Conservation (phyloP, 2,329 filamentous ascomycete species). For the Nigrospora sphaerica region DNA sequence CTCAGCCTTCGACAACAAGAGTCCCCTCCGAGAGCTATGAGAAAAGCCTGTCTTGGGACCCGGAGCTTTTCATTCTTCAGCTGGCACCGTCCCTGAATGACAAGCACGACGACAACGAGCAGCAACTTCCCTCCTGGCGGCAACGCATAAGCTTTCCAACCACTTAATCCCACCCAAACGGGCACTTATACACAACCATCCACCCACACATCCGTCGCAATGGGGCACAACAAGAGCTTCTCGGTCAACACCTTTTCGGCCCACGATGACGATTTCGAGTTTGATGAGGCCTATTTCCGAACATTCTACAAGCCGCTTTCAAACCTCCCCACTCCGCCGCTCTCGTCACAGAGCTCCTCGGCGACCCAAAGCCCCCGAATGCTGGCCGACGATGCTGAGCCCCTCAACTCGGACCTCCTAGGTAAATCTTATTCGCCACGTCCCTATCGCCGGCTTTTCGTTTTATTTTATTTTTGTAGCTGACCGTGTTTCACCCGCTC, state of each 20-base stretch:
- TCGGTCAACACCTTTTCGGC: slow-evolving; percentile 9
- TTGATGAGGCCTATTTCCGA: slow-evolving; percentile 46
- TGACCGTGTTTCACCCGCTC: not conserved
- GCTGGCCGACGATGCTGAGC: slow-evolving; percentile 35
- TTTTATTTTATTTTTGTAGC: not conserved
- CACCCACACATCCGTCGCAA: slow-evolving; percentile 10
- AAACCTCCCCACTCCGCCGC: slow-evolving; percentile 60
- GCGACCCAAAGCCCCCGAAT: slow-evolving; percentile 35
- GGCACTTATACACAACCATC: not conserved
- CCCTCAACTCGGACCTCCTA: slow-evolving; percentile 31
- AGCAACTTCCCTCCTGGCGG: no score
- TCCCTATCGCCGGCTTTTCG: slow-evolving; percentile 1
- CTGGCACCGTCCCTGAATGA: no score
- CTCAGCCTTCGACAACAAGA: no score
- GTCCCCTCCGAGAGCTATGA: no score
- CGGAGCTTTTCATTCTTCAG: no score
- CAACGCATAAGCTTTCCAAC: no score
- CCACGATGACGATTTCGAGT: slow-evolving; percentile 38
- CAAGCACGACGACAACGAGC: no score
- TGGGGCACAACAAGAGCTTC: slow-evolving; percentile 26
- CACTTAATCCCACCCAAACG: no score
- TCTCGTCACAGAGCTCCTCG: slow-evolving; percentile 41
- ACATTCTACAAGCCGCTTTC: slow-evolving; percentile 60
- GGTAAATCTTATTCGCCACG: slow-evolving; percentile 23
- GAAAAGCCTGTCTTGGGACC: no score